phyloP scores from a whole-genome alignment of 176 grass and related monocot species.

The Triticum aestivum region IWGSC_CS_RefSeq_v2.1 NC_057798.1:807186067-807186566 shows the following conservation, averaged over 20 bases:
- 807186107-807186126: neutral
- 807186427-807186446: neutral
- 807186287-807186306: no score
- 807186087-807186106: neutral
- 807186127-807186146: neutral
- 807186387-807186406: constrained; percentile 22
- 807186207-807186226: neutral
- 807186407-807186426: constrained; percentile 52
- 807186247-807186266: no score
- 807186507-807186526: neutral
- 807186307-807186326: neutral
- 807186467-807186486: constrained; percentile 27
- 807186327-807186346: no score
- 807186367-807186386: constrained; percentile 62
- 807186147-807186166: neutral
- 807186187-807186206: neutral
- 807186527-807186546: neutral
- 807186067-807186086: neutral
- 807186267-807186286: no score
- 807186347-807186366: constrained; percentile 54
- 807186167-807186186: neutral
- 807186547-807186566: no score
- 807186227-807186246: neutral
- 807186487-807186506: neutral
- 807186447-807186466: neutral